Conservation (phyloP, 2,329 filamentous ascomycete species). For the Scleromitrula shiraiana region DNA sequence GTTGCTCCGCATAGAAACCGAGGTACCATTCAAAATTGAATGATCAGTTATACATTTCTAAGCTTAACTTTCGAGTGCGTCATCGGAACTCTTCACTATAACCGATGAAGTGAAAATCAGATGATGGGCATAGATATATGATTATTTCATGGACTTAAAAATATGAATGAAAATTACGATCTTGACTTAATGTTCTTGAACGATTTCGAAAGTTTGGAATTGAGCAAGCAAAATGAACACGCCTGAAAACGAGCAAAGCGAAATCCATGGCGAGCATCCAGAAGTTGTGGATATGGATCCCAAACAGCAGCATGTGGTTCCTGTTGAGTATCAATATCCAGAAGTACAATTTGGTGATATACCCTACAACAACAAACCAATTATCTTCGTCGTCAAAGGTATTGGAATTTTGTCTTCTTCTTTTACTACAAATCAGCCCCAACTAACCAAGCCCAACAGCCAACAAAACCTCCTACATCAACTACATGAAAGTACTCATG, state of each 20-base stretch:
- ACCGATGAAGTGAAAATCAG: too few relatives aligned
- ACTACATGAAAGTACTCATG: conserved; percentile 35
- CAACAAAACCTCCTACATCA: conserved; percentile 32
- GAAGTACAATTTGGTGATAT: background rate
- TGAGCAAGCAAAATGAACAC: background rate
- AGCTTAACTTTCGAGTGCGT: too few relatives aligned
- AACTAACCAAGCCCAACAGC: conserved; percentile 15
- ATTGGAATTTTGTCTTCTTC: background rate
- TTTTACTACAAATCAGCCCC: background rate
- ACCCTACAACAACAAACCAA: background rate
- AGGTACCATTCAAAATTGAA: too few relatives aligned
- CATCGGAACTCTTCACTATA: too few relatives aligned
- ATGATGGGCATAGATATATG: too few relatives aligned
- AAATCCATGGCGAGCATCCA: background rate
- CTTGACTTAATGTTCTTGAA: background rate
- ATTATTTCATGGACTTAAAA: too few relatives aligned
- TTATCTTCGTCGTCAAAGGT: background rate
- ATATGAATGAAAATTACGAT: background rate
- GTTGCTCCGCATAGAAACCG: too few relatives aligned
- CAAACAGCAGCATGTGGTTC: background rate
- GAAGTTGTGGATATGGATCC: background rate
- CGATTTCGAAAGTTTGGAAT: background rate
- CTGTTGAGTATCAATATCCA: background rate
- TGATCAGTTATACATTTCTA: too few relatives aligned
- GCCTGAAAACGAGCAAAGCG: background rate